These are phyloP conservation scores for Cercophora samala DNA, from an alignment of 495 filamentous ascomycete genomes.

Conservation along the genomic window DNA sequence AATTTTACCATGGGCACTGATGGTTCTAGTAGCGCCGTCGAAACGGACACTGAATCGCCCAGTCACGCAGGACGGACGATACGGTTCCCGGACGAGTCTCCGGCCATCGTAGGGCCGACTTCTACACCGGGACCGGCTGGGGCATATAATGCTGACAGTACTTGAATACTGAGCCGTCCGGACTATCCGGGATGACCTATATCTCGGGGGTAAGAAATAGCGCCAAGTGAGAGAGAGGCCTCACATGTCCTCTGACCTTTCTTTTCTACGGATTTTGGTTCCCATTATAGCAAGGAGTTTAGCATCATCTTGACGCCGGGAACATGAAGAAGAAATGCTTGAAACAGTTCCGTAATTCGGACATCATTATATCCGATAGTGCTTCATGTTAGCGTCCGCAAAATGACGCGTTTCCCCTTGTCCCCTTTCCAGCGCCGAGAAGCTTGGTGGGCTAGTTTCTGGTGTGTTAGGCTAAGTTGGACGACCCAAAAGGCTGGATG, in stretches of 20 bases:
- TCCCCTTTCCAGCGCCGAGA: not conserved
- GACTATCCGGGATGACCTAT: not conserved
- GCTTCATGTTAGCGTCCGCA: not conserved
- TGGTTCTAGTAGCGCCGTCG: not conserved
- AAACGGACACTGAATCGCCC: not conserved
- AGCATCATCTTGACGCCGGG: not conserved
- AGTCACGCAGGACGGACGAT: slow-evolving; percentile 32
- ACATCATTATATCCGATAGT: not conserved
- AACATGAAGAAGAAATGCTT: not conserved
- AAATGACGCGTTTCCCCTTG: slow-evolving; percentile 6
- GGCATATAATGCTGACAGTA: not conserved
- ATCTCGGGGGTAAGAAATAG: not conserved
- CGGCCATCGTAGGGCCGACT: not conserved
- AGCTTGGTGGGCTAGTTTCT: not conserved
- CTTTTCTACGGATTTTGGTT: not conserved
- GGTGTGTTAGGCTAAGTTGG: not conserved
- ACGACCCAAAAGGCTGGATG: not conserved
- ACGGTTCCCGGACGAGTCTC: slow-evolving; percentile 44
- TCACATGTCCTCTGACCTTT: not conserved
- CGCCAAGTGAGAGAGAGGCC: not conserved
- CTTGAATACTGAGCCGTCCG: not conserved
- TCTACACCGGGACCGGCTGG: not conserved
- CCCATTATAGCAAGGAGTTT: not conserved
- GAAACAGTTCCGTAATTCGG: not conserved
- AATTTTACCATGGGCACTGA: not conserved